Evolutionary conservation across 352 stramenopile species (phyloP), one percentile per base, ranked within the genome.

Genomic region (Pythium aristosporum): DNA sequence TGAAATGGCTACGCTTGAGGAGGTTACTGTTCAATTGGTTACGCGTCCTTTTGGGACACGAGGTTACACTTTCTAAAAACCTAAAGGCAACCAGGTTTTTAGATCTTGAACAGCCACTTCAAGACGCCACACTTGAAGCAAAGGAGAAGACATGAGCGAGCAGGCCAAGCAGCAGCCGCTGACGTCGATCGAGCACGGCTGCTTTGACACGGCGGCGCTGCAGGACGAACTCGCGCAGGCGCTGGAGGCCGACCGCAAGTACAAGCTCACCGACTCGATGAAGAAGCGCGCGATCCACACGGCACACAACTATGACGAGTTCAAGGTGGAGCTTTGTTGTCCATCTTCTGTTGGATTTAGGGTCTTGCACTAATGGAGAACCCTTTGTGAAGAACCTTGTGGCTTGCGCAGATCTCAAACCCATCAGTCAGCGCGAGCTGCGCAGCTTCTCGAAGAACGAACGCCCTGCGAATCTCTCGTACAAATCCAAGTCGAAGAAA

Each of bases 271-370:
- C 0, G 87, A 96, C 69, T 80, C 63, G 47, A 91, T 91, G 80
- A 96, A 96, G 71, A 96, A 96, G 66, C 87, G 85, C 5, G 87
- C 87, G 49, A 96, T 94, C 64, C 85, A 93, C 65, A 92, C 84
- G 0, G 85, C 87, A 2, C 67, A 74, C 6, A 94, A 69, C 74
- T 96, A 94, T 67, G 84, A 96, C 58, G 87, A 96, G 56, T 94
- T 96, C 68, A 91, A 89, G 71, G 87, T 92, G 30, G 6, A 30
- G 25, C 25, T 30, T 30, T 30, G 25, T 2, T 2, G 1, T 15
- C 32, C 16, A 5, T 15, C 13, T 16, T n/a, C 5, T 57, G 39
- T 20, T 16, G 39, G 15, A 20, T 21, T 46, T 20, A n/a, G 11
- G 0, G 16, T n/a, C 2, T 1, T 9, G 18, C 28, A 16, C n/a